Base-by-base conservation (phyloP, 208 protist genomes). In the Trypanosoma brucei region DNA sequence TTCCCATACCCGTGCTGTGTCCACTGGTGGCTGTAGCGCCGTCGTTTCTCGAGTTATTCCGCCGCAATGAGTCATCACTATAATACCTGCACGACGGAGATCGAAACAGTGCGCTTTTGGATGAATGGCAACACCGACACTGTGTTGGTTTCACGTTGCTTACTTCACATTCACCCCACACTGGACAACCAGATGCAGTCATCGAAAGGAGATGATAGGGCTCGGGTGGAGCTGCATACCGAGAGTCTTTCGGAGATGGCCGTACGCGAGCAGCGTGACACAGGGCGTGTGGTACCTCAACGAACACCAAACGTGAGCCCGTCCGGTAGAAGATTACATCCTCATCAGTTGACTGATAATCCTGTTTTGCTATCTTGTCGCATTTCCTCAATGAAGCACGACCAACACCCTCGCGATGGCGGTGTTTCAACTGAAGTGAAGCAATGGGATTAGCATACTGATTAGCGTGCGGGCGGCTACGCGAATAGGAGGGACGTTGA, bases 201-300 rank as follows among this genome's bases (percentile, higher is more conserved):
- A 91, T 77, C 44, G 64, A 75, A 48, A 92, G 69, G 31, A 92
- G 55, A 52, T 77, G 74, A 48, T 84, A 84, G 6, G 81, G 74
- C 3, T 72, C 33, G 1, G 70, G 72, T 45, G 70, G 69, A 9
- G 74, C 58, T 1, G 76, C 76, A 62, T 83, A 81, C 3, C 62
- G 63, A 11, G 57, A 44, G 44, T 92, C 70, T 5, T 46, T 60
- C 38, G 61, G 58, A 3, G 38, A 33, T 40, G 75, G 69, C 6
- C 54, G 48, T 36, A 88, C 45, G 42, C 76, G 62, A 1, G 65
- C 75, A 0, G 69, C 62, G 36, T 62, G 70, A 69, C 73, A 79
- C 44, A 92, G 60, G 7, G 72, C 70, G 35, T 62, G 64, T 2
- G 68, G 69, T 34, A 92, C 68, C 46, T 76, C 72, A 37, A 57